Evolutionary conservation across 495 filamentous ascomycete species (phyloP).

Genomic region (Glonium stellatum): DNA sequence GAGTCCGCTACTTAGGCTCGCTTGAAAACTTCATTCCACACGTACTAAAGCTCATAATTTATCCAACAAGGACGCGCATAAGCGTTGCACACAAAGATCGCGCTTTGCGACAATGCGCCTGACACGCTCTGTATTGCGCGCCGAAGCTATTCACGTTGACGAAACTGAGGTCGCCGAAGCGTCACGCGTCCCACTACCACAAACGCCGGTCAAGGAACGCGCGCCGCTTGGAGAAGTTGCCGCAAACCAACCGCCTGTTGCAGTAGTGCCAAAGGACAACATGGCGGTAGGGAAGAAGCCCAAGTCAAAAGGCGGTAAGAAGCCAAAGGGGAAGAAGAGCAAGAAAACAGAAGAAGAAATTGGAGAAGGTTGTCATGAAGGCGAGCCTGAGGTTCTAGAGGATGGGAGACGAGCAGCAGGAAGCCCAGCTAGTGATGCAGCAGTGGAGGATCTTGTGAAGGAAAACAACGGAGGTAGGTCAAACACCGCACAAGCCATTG

Average conservation of each 20-base stretch:
- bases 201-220: conserved; percentile 11
- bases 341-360: conserved; percentile 7
- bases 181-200: conserved; percentile 10
- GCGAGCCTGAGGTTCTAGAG: conserved; percentile 14
- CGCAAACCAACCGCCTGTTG: conserved; percentile 15
- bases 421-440: conserved; percentile 22
- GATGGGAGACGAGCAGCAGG: conserved; percentile 22
- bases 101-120: conserved; percentile 17
- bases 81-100: neutral
- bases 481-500: neutral
- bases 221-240: conserved; percentile 27
- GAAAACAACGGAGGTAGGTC: conserved; percentile 15
- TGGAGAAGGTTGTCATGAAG: conserved; percentile 8
- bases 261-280: neutral
- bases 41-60: no score
- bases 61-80: neutral
- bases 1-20: no score
- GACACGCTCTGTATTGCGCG: conserved; percentile 27
- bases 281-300: conserved; percentile 13
- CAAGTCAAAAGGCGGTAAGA: conserved; percentile 21
- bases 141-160: conserved; percentile 11
- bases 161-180: conserved; percentile 14
- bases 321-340: conserved; percentile 18
- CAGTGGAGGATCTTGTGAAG: conserved; percentile 21
- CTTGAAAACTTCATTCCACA: no score